A percentile compares a stretch with the other conserved stretches of the same genome.
Conservation (phyloP, 768 basidiomycete genomes). For the Dacryopinax spathularia region DNA sequence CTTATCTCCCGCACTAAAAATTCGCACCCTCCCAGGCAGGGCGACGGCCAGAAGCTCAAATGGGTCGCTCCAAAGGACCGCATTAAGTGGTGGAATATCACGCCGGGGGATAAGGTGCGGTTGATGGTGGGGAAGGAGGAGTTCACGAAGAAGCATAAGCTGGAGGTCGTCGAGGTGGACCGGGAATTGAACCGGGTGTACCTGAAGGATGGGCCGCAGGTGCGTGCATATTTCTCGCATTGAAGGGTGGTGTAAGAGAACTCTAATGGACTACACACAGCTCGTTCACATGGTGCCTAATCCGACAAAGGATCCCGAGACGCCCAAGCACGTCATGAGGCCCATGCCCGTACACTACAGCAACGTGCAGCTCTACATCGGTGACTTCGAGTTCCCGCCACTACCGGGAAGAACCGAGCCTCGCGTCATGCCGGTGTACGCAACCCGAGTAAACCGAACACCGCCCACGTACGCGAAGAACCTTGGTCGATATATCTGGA, state of each 20-base stretch:
- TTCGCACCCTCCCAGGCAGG: too few relatives aligned
- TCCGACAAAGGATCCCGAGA: neutral
- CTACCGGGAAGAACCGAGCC: constrained; percentile 6
- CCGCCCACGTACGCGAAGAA: constrained; percentile 44
- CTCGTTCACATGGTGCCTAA: neutral
- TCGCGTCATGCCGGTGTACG: constrained; percentile 39
- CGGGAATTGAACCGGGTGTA: constrained; percentile 53
- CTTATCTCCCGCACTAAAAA: neutral
- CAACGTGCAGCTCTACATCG: constrained; percentile 63
- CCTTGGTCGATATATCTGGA: constrained; percentile 51
- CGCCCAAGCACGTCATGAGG: constrained; percentile 19
- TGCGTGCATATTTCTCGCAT: neutral
- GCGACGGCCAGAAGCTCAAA: neutral
- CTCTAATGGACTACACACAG: neutral
- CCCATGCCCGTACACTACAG: constrained; percentile 57
- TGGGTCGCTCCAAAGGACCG: constrained; percentile 45
- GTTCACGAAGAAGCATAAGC: constrained; percentile 24
- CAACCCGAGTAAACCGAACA: constrained; percentile 50
- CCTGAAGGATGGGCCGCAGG: constrained; percentile 32
- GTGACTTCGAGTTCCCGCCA: constrained; percentile 47
- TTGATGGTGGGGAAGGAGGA: constrained; percentile 40
- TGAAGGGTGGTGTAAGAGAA: neutral
- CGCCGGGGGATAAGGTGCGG: constrained; percentile 68
- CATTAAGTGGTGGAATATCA: constrained; percentile 77
- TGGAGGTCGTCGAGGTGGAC: constrained; percentile 65